Conservation (phyloP, 768 basidiomycete species). For the Suillus americanus region DNA sequence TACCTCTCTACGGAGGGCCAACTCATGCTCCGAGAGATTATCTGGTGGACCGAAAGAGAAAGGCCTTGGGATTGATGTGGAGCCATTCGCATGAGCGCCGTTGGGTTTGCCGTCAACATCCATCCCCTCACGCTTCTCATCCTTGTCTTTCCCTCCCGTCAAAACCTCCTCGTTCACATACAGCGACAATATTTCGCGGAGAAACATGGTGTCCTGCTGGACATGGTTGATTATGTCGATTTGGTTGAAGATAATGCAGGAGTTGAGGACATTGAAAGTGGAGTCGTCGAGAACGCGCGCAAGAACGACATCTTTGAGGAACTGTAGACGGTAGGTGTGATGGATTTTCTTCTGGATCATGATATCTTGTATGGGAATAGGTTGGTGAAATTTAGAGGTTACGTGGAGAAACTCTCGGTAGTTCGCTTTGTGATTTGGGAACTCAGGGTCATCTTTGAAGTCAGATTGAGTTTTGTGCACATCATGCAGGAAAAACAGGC, state of each 20-base stretch:
- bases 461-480: slow-evolving; percentile 15
- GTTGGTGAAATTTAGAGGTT: slow-evolving; percentile 84
- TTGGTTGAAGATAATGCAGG: slow-evolving; percentile 98
- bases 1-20: slow-evolving; percentile 67
- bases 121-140: slow-evolving; percentile 32
- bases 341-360: slow-evolving; percentile 86
- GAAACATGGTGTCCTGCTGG: slow-evolving; percentile 72
- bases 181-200: slow-evolving; percentile 73
- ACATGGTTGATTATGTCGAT: slow-evolving; percentile 95
- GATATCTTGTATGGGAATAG: slow-evolving; percentile 78
- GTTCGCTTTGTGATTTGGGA: slow-evolving; percentile 93
- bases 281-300: slow-evolving; percentile 93
- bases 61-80: slow-evolving; percentile 20
- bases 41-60: slow-evolving; percentile 62
- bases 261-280: slow-evolving; percentile 95
- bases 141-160: slow-evolving; percentile 34
- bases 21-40: slow-evolving; percentile 53
- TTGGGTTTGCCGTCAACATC: slow-evolving; percentile 39
- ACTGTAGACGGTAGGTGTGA: slow-evolving; percentile 95
- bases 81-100: slow-evolving; percentile 35
- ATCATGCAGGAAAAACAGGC: slow-evolving; percentile 8
- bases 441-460: slow-evolving; percentile 88
- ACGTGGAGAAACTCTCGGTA: slow-evolving; percentile 91
- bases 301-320: slow-evolving; percentile 97
- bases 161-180: slow-evolving; percentile 75